phyloP scores from a whole-genome alignment of 2,329 filamentous ascomycete genomes.

The Aspergillus sp. region DNA sequence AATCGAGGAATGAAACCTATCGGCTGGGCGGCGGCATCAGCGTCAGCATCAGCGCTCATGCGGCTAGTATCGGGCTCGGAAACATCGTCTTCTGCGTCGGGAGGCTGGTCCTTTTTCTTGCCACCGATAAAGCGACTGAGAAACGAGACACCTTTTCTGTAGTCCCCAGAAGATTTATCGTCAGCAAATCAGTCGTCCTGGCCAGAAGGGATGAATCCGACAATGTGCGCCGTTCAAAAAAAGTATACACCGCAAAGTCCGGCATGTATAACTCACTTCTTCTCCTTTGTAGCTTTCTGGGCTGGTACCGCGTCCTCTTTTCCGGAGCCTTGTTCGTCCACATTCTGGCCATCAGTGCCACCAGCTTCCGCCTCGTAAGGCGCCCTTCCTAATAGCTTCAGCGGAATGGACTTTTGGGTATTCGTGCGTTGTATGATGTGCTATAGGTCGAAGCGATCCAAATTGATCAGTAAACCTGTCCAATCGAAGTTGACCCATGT shows the following conservation, averaged over 20 bases:
- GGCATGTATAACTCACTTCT: conserved; percentile 48
- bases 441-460: conserved; percentile 23
- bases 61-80: conserved; percentile 64
- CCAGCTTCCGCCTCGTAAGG: conserved; percentile 36
- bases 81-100: conserved; percentile 49
- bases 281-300: conserved; percentile 46
- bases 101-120: conserved; percentile 59
- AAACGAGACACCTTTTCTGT: conserved; percentile 80
- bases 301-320: conserved; percentile 24
- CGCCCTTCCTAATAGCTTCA: conserved; percentile 33
- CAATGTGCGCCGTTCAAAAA: background rate
- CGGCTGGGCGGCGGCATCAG: conserved; percentile 67
- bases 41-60: conserved; percentile 73
- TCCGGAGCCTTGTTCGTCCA: conserved; percentile 21
- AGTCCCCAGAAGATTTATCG: conserved; percentile 5
- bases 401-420: conserved; percentile 50
- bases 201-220: background rate
- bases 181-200: background rate
- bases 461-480: background rate
- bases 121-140: conserved; percentile 72
- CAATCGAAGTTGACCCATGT: background rate
- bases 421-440: conserved; percentile 61
- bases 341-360: conserved; percentile 24
- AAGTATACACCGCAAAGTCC: background rate
- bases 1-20: conserved; percentile 78